Conservation (phyloP, 2,329 filamentous ascomycete genomes). For the Aureobasidium musti region DNA sequence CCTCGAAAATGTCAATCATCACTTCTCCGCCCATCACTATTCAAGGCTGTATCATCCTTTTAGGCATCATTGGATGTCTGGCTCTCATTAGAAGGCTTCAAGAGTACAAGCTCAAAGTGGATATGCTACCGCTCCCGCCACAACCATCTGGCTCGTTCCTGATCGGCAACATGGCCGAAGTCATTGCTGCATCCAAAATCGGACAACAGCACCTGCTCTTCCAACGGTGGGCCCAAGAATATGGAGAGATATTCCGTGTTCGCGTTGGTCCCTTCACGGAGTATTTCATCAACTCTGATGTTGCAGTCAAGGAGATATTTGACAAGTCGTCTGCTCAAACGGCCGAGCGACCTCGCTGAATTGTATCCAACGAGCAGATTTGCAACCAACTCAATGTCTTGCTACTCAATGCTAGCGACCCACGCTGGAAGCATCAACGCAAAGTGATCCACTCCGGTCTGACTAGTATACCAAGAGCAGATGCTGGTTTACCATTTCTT, state of each 20-base stretch:
- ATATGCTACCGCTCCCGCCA: constrained; percentile 4
- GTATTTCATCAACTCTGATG: constrained; percentile 21
- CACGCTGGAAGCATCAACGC: constrained; percentile 29
- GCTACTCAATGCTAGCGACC: constrained; percentile 25
- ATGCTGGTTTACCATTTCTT: constrained; percentile 20
- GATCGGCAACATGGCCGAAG: constrained; percentile 1
- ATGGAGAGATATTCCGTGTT: constrained; percentile 27
- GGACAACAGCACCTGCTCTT: constrained; percentile 19
- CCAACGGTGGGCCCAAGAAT: constrained; percentile 16
- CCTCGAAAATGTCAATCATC: neutral
- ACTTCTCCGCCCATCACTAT: neutral
- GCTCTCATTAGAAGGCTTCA: neutral
- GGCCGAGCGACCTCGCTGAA: constrained; percentile 27
- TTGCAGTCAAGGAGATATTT: constrained; percentile 27
- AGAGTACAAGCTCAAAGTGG: neutral
- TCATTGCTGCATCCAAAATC: constrained; percentile 12
- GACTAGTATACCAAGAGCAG: constrained; percentile 29
- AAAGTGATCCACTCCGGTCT: constrained; percentile 25
- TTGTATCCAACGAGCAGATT: constrained; percentile 30
- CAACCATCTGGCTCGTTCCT: constrained; percentile 13
- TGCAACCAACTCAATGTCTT: constrained; percentile 29
- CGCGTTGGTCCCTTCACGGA: constrained; percentile 21
- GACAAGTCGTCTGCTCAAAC: constrained; percentile 26
- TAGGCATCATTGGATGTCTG: neutral
- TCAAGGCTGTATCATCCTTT: neutral